phyloP scores from a whole-genome alignment of 805 yeast species.

The Cyberlindnera meyerae region DNA sequence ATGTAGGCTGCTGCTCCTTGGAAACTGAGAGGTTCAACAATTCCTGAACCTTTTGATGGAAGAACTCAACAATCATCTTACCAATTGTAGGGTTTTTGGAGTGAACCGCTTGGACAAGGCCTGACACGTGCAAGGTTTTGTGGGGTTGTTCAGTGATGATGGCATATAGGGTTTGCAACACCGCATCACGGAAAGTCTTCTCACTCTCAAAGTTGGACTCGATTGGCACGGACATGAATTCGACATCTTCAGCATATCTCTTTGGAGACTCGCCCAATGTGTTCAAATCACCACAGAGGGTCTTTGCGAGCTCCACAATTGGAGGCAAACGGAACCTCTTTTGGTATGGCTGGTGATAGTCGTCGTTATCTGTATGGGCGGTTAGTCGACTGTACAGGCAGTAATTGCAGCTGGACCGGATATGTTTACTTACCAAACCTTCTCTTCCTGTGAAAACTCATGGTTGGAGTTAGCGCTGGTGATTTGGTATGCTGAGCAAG shows the following conservation, averaged over 20 bases:
- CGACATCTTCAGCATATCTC: slow-evolving; percentile 54
- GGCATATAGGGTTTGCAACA: slow-evolving; percentile 62
- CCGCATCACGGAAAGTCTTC: slow-evolving; percentile 51
- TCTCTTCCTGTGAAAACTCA: slow-evolving; percentile 27
- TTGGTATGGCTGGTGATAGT: slow-evolving; percentile 20
- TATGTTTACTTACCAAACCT: slow-evolving; percentile 20
- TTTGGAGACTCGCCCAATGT: slow-evolving; percentile 52
- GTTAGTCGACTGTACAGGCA: slow-evolving; percentile 10
- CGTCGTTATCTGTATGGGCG: slow-evolving; percentile 19
- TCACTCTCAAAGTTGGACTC: slow-evolving; percentile 61
- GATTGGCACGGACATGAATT: slow-evolving; percentile 63
- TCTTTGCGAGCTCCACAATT: slow-evolving; percentile 40
- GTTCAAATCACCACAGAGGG: slow-evolving; percentile 45
- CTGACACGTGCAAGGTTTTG: slow-evolving; percentile 68
- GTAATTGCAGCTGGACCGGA: no score
- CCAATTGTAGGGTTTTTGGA: slow-evolving; percentile 62
- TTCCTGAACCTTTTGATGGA: slow-evolving; percentile 59
- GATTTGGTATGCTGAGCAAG: neutral
- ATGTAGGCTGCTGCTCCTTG: slow-evolving; percentile 23
- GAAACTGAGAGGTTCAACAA: slow-evolving; percentile 38
- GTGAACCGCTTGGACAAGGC: slow-evolving; percentile 62
- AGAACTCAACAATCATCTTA: slow-evolving; percentile 59
- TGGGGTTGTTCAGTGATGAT: slow-evolving; percentile 87
- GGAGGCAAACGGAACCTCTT: slow-evolving; percentile 37
- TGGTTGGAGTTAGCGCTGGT: slow-evolving; percentile 3